Evolutionary conservation across 805 yeast species (phyloP), one percentile per base, ranked within the genome.

Genomic region (Zygosaccharomyces lentus): DNA sequence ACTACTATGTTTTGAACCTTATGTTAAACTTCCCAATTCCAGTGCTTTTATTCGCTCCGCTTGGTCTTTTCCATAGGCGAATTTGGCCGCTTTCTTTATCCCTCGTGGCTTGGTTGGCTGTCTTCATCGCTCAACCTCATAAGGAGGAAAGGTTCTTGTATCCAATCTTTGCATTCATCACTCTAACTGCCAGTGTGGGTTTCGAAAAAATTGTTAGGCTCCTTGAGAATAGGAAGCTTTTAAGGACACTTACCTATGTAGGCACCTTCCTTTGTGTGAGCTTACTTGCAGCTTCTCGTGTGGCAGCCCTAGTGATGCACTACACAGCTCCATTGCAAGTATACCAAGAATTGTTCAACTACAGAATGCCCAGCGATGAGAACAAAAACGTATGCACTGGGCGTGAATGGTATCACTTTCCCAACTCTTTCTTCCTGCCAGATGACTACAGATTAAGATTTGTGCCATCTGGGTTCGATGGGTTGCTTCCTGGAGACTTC

Each of bases 341-440:
- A 1, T 83, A 80, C 56, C 55, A 68, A n/a, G 70, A 68, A 16
- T 31, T 65, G 16, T 45, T 48, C 32, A n/a, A 25, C 53, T 76
- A 15, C 26, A 13, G 23, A 10, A 73, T 75, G 23, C 46, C 50
- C 1, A 45, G 59, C 15, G 47, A 58, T 6, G 55, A 57, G 3
- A 40, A 50, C 10, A 68, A 67, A 30, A 83, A 80, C 53, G 83
- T 91, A 0, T 91, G 98, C 65, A 74, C 85, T n/a, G 97, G 96
- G 2, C 76, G 96, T 48, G 97, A 91, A 67, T 90, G 97, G 97
- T 88, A 87, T 59, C 85, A 91, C 59, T 90, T 71, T 65, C 96
- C 98, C 8, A 81, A 86, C 1, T 89, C 96, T 0, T 86, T 89
- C 61, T 87, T 90, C 59, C 68, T 91, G 19, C 82, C 86, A 3